Evolutionary conservation across 352 stramenopile genomes (phyloP).

Genomic region (Pythium periplocum): DNA sequence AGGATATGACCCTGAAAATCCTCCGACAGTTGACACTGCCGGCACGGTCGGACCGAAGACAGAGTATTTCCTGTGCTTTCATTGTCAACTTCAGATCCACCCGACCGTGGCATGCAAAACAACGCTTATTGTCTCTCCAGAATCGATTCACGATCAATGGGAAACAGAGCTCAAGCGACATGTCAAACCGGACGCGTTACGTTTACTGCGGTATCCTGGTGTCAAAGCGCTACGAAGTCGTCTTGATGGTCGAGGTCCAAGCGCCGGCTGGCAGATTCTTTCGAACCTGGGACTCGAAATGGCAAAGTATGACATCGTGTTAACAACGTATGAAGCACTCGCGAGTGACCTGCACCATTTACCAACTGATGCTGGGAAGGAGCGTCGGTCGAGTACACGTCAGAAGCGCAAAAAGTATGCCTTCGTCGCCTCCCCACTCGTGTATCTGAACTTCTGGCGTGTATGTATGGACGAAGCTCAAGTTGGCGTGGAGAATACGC

Average conservation of each 20-base stretch:
- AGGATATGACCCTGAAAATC: conserved; percentile 12
- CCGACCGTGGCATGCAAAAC: conserved; percentile 47
- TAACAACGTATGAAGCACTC: conserved; percentile 90
- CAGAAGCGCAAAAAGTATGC: conserved; percentile 71
- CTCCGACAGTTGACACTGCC: conserved; percentile 1
- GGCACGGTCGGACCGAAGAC: background rate
- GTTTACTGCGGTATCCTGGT: conserved; percentile 49
- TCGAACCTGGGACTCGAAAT: conserved; percentile 37
- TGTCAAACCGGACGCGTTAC: conserved; percentile 41
- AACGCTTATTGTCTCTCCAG: conserved; percentile 92
- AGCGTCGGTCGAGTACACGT: conserved; percentile 53
- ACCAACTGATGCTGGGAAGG: conserved; percentile 23
- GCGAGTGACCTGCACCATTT: conserved; percentile 79
- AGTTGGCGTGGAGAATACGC: conserved; percentile 76
- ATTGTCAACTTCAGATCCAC: conserved; percentile 41
- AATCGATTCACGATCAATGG: conserved; percentile 91
- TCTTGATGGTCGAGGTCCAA: conserved; percentile 25
- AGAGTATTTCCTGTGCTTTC: conserved; percentile 51
- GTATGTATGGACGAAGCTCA: conserved; percentile 93
- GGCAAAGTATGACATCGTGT: conserved; percentile 84
- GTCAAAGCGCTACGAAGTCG: conserved; percentile 39
- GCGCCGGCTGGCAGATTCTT: conserved; percentile 49
- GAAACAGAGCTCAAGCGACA: conserved; percentile 82
- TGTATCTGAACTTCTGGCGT: conserved; percentile 84
- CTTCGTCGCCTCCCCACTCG: conserved; percentile 85